Conservation (phyloP, 1,284 basidiomycete species). For the Rhodotorula sp. region DNA sequence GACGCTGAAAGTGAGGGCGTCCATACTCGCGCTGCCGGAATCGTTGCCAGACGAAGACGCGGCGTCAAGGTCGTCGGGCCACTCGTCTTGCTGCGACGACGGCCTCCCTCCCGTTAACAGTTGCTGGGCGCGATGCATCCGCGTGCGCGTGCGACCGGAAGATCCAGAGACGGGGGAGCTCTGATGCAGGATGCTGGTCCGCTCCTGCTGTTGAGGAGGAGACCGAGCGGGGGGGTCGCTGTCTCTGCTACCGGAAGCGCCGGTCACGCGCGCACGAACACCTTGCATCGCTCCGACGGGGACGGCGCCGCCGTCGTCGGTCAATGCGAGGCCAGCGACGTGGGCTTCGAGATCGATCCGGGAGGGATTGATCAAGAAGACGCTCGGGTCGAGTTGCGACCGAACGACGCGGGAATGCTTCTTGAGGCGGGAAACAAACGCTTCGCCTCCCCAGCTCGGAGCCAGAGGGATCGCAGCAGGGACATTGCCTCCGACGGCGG, state of each 20-base stretch:
- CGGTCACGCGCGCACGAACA: slow-evolving; percentile 19
- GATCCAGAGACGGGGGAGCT: slow-evolving; percentile 18
- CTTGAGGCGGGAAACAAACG: slow-evolving; percentile 68
- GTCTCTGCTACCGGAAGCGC: not conserved
- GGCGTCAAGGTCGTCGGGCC: slow-evolving; percentile 29
- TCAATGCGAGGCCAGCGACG: slow-evolving; percentile 18
- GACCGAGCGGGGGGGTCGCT: slow-evolving; percentile 1
- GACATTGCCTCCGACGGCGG: not conserved
- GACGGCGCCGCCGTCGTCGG: slow-evolving; percentile 45
- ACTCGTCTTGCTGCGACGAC: slow-evolving; percentile 11
- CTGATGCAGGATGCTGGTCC: slow-evolving; percentile 42
- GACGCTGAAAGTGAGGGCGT: slow-evolving; percentile 47
- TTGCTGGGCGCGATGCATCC: not conserved
- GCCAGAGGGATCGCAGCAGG: slow-evolving; percentile 19
- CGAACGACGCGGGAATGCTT: slow-evolving; percentile 69
- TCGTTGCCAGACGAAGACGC: not conserved
- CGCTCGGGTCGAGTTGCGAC: slow-evolving; percentile 70
- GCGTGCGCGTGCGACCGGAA: not conserved
- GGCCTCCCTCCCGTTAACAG: not conserved
- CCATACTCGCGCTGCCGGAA: slow-evolving; percentile 33
- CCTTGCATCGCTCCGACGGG: slow-evolving; percentile 30
- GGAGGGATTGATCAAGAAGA: slow-evolving; percentile 90
- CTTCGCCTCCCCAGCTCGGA: slow-evolving; percentile 56
- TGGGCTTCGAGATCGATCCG: slow-evolving; percentile 85
- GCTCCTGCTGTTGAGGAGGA: slow-evolving; percentile 3